Evolutionary conservation across 2,329 filamentous ascomycete species (phyloP).

Genomic region (Cordyceps pruinosa): DNA sequence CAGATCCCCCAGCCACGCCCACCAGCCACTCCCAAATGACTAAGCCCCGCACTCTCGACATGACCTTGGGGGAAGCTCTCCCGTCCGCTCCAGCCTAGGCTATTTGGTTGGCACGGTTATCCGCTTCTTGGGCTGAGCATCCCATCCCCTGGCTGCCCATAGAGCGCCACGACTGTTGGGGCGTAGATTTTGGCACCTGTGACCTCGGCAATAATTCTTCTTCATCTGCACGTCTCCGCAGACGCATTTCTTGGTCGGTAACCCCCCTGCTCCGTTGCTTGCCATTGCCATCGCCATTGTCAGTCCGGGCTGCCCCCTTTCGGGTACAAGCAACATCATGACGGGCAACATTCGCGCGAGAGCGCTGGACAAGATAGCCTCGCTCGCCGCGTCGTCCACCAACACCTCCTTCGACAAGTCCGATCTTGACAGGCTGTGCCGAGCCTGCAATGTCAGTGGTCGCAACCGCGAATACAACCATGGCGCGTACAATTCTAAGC

Average conservation of each 20-base stretch:
- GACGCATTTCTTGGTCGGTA: background rate
- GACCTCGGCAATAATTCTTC: slow-evolving; percentile 11
- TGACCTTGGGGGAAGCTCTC: slow-evolving; percentile 7
- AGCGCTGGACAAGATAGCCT: slow-evolving; percentile 59
- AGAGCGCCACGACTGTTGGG: slow-evolving; percentile 1
- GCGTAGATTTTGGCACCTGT: slow-evolving; percentile 4
- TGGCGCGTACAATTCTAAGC: slow-evolving; percentile 35
- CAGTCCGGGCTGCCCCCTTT: background rate
- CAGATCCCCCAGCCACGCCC: background rate
- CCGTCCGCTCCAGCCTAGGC: background rate
- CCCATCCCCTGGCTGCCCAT: slow-evolving; percentile 1
- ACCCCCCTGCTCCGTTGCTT: background rate
- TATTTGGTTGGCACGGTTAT: background rate
- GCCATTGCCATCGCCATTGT: background rate
- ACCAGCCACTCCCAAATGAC: too few relatives aligned
- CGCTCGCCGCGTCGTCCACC: slow-evolving; percentile 50
- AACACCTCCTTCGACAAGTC: slow-evolving; percentile 51
- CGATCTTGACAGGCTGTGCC: slow-evolving; percentile 56
- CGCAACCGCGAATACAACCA: slow-evolving; percentile 39
- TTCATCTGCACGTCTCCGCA: slow-evolving; percentile 5
- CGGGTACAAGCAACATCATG: slow-evolving; percentile 27
- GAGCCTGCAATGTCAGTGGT: slow-evolving; percentile 44
- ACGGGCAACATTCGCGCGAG: slow-evolving; percentile 52
- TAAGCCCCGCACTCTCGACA: slow-evolving; percentile 8
- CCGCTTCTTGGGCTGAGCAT: background rate